A percentile compares a stretch with the other conserved stretches of the same genome.
Conservation (phyloP, 2,329 filamentous ascomycete species). For the Botrytis fragariae region DNA sequence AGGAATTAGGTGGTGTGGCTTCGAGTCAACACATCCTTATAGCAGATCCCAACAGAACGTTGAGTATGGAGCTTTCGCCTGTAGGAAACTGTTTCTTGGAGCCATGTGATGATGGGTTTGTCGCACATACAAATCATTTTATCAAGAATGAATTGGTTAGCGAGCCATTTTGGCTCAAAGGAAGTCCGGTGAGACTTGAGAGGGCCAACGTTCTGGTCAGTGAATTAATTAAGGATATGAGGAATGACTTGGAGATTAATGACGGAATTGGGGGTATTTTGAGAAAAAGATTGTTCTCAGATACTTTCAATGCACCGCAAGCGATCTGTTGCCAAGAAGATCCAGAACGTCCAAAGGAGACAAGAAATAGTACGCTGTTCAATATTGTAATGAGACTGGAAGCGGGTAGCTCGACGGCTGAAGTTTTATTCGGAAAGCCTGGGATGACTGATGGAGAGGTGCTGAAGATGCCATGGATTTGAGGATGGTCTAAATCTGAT, state of each 20-base stretch:
- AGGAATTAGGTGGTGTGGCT: slow-evolving; percentile 52
- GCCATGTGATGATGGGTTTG: slow-evolving; percentile 25
- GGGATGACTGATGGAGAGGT: neutral
- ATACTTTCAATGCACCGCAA: slow-evolving; percentile 40
- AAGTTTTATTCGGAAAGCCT: slow-evolving; percentile 7
- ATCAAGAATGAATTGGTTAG: slow-evolving; percentile 35
- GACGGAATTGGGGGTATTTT: slow-evolving; percentile 23
- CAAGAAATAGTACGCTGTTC: slow-evolving; percentile 39
- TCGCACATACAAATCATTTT: slow-evolving; percentile 39
- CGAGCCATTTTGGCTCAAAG: slow-evolving; percentile 39
- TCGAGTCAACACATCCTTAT: slow-evolving; percentile 53
- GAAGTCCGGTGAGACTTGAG: slow-evolving; percentile 39
- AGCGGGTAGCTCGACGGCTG: neutral
- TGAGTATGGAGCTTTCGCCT: slow-evolving; percentile 48
- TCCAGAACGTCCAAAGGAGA: slow-evolving; percentile 32
- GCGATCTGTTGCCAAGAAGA: slow-evolving; percentile 41
- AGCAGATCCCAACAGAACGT: slow-evolving; percentile 42
- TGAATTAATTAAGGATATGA: slow-evolving; percentile 19
- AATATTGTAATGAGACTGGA: slow-evolving; percentile 30
- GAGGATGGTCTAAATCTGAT: neutral
- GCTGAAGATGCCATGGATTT: slow-evolving; percentile 1
- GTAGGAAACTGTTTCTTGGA: slow-evolving; percentile 33
- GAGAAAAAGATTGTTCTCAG: slow-evolving; percentile 40
- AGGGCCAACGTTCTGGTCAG: slow-evolving; percentile 30
- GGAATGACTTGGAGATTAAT: neutral